Conservation (phyloP, 306 rosid species). For the Acacia crassicarpa region DNA sequence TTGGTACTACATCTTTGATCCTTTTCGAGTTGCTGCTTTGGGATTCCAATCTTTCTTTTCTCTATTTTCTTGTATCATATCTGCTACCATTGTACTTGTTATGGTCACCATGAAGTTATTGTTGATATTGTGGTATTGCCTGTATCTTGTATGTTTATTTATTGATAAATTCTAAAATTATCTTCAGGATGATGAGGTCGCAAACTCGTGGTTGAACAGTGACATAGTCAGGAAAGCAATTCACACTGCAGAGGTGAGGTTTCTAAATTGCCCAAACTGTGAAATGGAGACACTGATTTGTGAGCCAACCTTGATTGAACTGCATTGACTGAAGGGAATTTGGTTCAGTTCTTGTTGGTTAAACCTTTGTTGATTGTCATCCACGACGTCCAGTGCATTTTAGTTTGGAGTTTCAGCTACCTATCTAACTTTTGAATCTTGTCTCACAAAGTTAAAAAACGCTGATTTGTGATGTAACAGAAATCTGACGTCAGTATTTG, state of each 20-base stretch:
- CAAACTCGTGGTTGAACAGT: slow-evolving; percentile 79
- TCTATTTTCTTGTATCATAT: background rate
- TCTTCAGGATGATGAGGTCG: slow-evolving; percentile 66
- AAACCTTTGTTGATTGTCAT: background rate
- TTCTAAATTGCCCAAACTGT: background rate
- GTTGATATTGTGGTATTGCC: background rate
- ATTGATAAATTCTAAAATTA: slow-evolving; percentile 10
- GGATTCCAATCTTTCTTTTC: background rate
- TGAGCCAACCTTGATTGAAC: background rate
- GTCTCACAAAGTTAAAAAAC: background rate
- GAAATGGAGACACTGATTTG: background rate
- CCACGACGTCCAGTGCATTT: background rate
- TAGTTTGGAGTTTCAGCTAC: background rate
- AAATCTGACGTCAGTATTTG: slow-evolving; percentile 51
- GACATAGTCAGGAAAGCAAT: slow-evolving; percentile 71
- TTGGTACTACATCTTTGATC: background rate
- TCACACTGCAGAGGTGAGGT: slow-evolving; percentile 63
- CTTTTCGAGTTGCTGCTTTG: background rate
- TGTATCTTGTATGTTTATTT: slow-evolving; percentile 2
- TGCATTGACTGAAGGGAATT: background rate
- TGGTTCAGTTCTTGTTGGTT: background rate
- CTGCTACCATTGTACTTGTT: background rate
- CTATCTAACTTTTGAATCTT: background rate
- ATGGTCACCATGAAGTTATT: background rate
- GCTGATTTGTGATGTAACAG: slow-evolving; percentile 37